These are phyloP conservation scores for Backusella morwellensis DNA, from an alignment of 192 early-diverging fungal species.

Conservation along the genomic window DNA sequence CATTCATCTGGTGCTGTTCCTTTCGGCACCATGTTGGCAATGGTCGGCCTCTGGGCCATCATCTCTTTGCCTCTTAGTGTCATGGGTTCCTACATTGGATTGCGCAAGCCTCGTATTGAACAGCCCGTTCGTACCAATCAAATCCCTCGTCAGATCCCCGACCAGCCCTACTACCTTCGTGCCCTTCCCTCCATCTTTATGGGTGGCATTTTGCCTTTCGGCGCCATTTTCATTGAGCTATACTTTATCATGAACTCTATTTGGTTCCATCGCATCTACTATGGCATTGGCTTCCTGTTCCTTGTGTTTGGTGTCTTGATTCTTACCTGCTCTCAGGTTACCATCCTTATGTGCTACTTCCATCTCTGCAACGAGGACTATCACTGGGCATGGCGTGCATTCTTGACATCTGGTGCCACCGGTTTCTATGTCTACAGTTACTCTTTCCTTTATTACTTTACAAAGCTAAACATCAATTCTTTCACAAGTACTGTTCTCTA, in stretches of 20 bases:
- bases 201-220: constrained; percentile 89
- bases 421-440: constrained; percentile 89
- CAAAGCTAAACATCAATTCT: constrained; percentile 75
- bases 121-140: constrained; percentile 87
- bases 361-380: constrained; percentile 84
- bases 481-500: constrained; percentile 79
- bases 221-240: constrained; percentile 93
- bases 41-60: constrained; percentile 79
- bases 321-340: constrained; percentile 81
- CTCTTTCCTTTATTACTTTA: constrained; percentile 82
- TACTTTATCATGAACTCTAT: constrained; percentile 96
- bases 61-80: constrained; percentile 83
- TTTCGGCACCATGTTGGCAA: constrained; percentile 78
- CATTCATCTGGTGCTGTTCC: constrained; percentile 89
- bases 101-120: constrained; percentile 65
- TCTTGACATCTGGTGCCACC: constrained; percentile 82
- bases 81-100: constrained; percentile 72
- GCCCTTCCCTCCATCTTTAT: constrained; percentile 70
- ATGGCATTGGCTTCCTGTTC: constrained; percentile 92
- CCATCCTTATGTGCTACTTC: constrained; percentile 88
- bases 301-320: constrained; percentile 84
- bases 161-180: constrained; percentile 78
- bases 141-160: constrained; percentile 92
- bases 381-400: constrained; percentile 87
- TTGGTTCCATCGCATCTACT: constrained; percentile 92